Conservation (phyloP, 176 grass and related monocot genomes). For the Echinochloa phyllopogon region DNA sequence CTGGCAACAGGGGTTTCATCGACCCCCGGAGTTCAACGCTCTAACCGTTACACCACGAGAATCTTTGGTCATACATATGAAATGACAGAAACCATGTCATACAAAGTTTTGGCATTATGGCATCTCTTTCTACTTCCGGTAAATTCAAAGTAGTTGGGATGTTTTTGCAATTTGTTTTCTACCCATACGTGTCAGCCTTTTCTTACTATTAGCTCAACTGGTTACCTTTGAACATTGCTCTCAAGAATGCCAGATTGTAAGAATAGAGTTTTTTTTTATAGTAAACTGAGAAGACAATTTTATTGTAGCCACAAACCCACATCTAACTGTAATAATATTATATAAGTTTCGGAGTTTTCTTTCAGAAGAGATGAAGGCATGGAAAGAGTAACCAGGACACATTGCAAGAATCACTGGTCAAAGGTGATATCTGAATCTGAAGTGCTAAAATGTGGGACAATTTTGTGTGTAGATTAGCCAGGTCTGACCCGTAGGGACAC, state of each 20-base stretch:
- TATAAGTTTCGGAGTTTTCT: neutral
- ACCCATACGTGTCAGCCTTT: neutral
- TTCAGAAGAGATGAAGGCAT: neutral
- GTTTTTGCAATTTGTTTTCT: neutral
- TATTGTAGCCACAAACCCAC: neutral
- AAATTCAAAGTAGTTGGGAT: neutral
- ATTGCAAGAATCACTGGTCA: neutral
- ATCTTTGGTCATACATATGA: too few species aligned
- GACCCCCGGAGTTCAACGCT: too few species aligned
- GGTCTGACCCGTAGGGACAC: neutral
- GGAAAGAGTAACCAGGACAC: neutral
- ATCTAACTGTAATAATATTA: neutral
- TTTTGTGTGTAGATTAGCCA: neutral
- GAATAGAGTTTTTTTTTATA: neutral
- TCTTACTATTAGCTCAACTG: neutral
- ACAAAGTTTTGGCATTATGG: neutral
- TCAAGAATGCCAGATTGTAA: neutral
- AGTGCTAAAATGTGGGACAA: neutral
- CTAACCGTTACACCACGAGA: too few species aligned
- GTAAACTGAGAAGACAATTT: neutral
- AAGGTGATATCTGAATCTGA: neutral
- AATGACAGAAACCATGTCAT: conserved; percentile 7
- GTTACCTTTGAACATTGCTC: neutral
- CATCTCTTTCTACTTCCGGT: neutral
- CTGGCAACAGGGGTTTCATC: too few species aligned